Percentiles rank a stretch among this genome's conserved stretches.
Evolutionary conservation across 305 asterid species (phyloP).

Genomic region (Andrographis paniculata): DNA sequence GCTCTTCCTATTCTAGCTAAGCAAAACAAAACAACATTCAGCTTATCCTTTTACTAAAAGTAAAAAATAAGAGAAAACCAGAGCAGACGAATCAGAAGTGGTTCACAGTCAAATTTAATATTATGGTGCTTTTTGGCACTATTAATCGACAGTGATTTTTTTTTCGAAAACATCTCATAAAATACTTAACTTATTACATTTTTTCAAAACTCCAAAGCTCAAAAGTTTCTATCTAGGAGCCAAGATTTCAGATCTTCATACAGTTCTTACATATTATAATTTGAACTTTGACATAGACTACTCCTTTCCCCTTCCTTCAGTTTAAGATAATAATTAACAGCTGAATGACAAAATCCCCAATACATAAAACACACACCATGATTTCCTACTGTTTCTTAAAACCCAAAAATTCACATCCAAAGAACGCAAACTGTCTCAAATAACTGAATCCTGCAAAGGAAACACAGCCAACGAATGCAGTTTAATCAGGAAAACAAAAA

Average conservation of each 20-base stretch:
- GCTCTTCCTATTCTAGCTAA: conserved; percentile 8
- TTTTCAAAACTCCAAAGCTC: too few species aligned
- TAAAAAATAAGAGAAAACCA: not conserved
- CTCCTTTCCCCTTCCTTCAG: too few species aligned
- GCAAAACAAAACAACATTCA: conserved; percentile 1
- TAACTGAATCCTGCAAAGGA: not conserved
- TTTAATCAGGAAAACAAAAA: conserved; percentile 2
- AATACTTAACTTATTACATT: too few species aligned
- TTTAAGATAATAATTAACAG: not conserved
- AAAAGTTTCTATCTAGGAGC: too few species aligned
- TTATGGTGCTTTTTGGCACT: too few species aligned
- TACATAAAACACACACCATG: not conserved
- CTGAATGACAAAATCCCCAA: not conserved
- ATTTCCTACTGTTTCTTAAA: conserved; percentile 1
- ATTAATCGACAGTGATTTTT: too few species aligned
- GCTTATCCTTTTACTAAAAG: not conserved
- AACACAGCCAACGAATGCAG: conserved; percentile 4
- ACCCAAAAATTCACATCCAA: not conserved
- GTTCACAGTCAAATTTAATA: too few species aligned
- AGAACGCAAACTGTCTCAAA: conserved; percentile 3
- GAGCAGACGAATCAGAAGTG: too few species aligned
- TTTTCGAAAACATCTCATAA: too few species aligned
- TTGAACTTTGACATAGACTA: too few species aligned
- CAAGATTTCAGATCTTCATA: too few species aligned
- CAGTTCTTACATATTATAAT: too few species aligned